Evolutionary conservation across 306 rosid genomes (phyloP).

Genomic region (Corylus avellana): DNA sequence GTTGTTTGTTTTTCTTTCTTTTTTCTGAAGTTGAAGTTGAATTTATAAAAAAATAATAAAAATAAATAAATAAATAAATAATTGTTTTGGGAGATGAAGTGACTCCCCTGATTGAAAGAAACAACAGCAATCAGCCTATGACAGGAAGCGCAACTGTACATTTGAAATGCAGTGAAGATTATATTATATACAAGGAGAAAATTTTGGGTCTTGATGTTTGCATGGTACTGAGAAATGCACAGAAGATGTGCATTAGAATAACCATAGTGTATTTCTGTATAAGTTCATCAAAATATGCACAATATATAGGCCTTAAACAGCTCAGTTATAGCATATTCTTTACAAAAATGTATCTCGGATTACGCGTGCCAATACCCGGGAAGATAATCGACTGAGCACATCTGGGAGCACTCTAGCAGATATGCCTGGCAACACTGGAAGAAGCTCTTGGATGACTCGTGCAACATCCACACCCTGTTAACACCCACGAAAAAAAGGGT

Average conservation of each 20-base stretch:
- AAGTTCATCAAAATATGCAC: constrained; percentile 34
- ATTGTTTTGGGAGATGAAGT: neutral
- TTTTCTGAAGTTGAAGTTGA: too few species aligned
- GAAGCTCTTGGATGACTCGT: constrained; percentile 73
- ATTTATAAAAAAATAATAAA: too few species aligned
- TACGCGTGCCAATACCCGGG: constrained; percentile 85
- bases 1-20: too few species aligned
- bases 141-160: neutral
- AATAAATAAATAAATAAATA: too few species aligned
- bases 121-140: constrained; percentile 2
- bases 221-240: constrained; percentile 15
- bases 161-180: constrained; percentile 4
- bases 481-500: constrained; percentile 21
- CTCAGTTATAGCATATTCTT: constrained; percentile 9
- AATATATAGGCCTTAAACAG: constrained; percentile 33
- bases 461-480: constrained; percentile 57
- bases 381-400: constrained; percentile 72
- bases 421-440: constrained; percentile 85
- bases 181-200: constrained; percentile 17
- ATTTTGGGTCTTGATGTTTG: neutral
- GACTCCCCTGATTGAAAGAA: neutral
- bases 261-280: constrained; percentile 20
- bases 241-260: constrained; percentile 18
- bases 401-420: constrained; percentile 85
- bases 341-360: constrained; percentile 80